Evolutionary conservation across 2,329 filamentous ascomycete genomes (phyloP), one percentile per base, ranked within the genome.

Genomic region (Coniella lustricola): DNA sequence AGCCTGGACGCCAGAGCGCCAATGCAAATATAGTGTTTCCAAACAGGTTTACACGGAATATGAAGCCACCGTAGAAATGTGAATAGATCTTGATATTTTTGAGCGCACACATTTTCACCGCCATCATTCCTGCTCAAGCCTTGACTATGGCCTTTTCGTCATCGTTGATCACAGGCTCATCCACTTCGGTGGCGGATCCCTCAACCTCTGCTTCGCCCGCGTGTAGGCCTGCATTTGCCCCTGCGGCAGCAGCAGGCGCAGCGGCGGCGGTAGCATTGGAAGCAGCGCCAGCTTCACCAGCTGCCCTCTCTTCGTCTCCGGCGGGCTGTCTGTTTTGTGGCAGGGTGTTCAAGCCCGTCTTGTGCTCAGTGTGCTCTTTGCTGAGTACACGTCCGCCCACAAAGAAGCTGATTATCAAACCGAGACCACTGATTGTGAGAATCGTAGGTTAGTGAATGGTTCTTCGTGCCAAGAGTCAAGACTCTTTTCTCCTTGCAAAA

Each of bases 311-410:
- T 18, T 63, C 57, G 4, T 58, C 54, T 34, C 43, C 60, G 18
- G 61, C 58, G 7, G 57, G 55, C 57, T 62, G 65, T 55, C 70
- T 54, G 37, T 59, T 64, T 37, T 57, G 56, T 58, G 63, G 66
- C 56, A 71, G 52, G 37, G 60, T 64, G 36, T 71, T 63, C 49
- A 82, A 57, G 0, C 79, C 79, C 1, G 79, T 82, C 67, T 78
- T 77, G 59, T 79, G 72, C 62, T 79, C 77, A 32, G 70, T 67
- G 50, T 82, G 77, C 25, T 76, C 67, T 54, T 72, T 76, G 63
- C 70, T 79, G 48, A 82, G 65, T 54, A 67, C 69, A 45, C 67
- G 68, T 55, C 75, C 72, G 32, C 67, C 63, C 42, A 82, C 63
- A 29, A 76, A 69, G 25, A 74, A 59, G 41, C 72, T 72, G 20